Conservation (phyloP, 139 green algal species). For the Astrephomene gubernaculifera region DNA sequence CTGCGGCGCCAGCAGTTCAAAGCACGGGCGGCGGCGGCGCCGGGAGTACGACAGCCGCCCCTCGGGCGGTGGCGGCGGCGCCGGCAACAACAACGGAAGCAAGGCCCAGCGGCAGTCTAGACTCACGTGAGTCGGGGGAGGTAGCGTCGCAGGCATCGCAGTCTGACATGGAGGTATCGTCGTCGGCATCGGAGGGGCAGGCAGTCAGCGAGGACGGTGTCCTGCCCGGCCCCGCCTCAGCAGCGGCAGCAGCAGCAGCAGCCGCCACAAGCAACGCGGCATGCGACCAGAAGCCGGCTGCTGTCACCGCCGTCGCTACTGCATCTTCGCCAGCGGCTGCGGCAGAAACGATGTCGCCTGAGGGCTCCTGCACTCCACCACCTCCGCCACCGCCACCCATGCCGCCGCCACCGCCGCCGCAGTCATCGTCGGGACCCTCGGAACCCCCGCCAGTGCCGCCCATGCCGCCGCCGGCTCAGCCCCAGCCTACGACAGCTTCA, state of each 20-base stretch:
- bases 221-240: neutral
- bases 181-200: neutral
- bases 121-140: neutral
- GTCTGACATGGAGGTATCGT: conserved; percentile 31
- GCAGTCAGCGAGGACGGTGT: neutral
- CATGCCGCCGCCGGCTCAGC: no score
- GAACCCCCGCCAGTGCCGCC: no score
- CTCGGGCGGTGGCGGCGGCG: neutral
- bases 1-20: neutral
- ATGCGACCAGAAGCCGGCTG: no score
- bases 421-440: no score
- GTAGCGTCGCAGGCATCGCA: neutral
- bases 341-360: neutral
- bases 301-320: no score
- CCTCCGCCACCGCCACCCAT: neutral
- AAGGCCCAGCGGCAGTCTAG: neutral
- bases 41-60: neutral
- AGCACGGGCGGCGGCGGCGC: neutral
- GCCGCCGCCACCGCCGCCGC: neutral
- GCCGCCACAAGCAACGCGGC: no score
- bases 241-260: neutral
- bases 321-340: no score
- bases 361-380: neutral
- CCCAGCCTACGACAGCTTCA: no score
- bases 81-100: neutral